Evolutionary conservation across 768 basidiomycete genomes (phyloP), one percentile per base, ranked within the genome.

Genomic region (Leccinum rimulosum): DNA sequence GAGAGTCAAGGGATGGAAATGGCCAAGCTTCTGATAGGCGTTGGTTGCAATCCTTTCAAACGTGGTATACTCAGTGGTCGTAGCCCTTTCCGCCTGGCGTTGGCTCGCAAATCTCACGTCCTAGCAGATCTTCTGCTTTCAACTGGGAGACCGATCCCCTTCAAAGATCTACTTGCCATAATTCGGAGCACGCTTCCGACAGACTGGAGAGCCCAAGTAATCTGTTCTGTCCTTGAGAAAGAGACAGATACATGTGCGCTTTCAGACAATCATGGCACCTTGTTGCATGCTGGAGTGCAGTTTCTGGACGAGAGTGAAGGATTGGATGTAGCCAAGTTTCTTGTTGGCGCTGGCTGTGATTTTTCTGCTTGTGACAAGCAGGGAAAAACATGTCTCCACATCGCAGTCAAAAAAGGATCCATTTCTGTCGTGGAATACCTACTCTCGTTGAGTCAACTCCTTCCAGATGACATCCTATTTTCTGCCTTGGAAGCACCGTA

Each of bases 391-490:
- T 27, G 25, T 14, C 54, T 57, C 14, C 33, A 58, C 25, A 47
- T 58, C 4, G 57, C 55, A 12, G 38, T 15, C 17, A 8, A 45
- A 22, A 30, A 9, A 6, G 30, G 31, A 35, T 17, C 0, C 28
- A 14, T 14, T 17, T 4, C 25, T 14, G 2, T 55, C 2, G 3
- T 50, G 25, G 7, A 25, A 8, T 61, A 51, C 6, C 35, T 56
- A 35, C 40, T 61, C 2, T 38, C 60, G 19, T 19, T 52, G 28
- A 35, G 51, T 40, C 53, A 17, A 28, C 4, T 50, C 19, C 30
- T 52, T 19, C 61, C 28, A 8, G 35, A 62, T 10, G 50, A 57
- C n/a, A 62, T 62, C 12, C 25, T 56, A 27, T 40, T 52, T 14
- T 61, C 14, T 3, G 45, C 33, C 15, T 4, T 62, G 50, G 31